These are phyloP conservation scores for Oropetium thomaeum DNA, from an alignment of 176 grass and related monocot species.

Conservation along the genomic window DNA sequence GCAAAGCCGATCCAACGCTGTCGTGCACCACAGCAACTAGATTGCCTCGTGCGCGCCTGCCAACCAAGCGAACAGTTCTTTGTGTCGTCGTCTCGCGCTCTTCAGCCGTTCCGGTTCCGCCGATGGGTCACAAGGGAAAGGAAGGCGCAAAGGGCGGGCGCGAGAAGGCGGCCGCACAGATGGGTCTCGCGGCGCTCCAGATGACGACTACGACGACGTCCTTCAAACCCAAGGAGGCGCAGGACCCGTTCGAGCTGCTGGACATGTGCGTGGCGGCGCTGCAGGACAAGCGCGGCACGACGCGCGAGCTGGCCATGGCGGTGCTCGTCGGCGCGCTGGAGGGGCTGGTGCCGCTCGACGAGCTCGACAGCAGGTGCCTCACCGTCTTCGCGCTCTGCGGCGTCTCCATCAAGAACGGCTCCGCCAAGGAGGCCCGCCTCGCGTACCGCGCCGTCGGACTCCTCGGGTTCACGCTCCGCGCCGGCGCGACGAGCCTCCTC, in stretches of 20 bases:
- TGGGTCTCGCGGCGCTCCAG: not conserved
- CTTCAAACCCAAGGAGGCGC: not conserved
- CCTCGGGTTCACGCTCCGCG: constrained; percentile 27
- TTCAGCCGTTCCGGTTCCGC: not conserved
- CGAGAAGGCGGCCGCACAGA: not conserved
- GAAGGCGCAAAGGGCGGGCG: not conserved
- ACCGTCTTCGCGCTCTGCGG: not conserved
- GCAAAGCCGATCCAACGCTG: no score
- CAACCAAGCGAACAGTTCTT: not conserved
- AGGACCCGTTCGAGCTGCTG: not conserved
- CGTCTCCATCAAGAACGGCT: constrained; percentile 6
- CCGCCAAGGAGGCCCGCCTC: constrained; percentile 17
- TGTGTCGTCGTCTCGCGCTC: not conserved
- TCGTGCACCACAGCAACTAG: not conserved
- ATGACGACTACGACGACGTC: not conserved
- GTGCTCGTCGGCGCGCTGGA: not conserved
- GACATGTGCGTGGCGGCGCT: not conserved
- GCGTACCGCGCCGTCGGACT: constrained; percentile 33
- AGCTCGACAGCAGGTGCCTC: not conserved
- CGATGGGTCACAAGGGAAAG: not conserved
- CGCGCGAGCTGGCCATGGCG: not conserved
- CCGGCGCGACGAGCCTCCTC: not conserved
- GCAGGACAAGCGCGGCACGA: not conserved
- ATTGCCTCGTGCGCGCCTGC: no score
- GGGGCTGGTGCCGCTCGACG: not conserved